Percentiles rank a stretch among this genome's conserved stretches.
Evolutionary conservation across 2,329 filamentous ascomycete species (phyloP).

Genomic region (Blumeria hordei): DNA sequence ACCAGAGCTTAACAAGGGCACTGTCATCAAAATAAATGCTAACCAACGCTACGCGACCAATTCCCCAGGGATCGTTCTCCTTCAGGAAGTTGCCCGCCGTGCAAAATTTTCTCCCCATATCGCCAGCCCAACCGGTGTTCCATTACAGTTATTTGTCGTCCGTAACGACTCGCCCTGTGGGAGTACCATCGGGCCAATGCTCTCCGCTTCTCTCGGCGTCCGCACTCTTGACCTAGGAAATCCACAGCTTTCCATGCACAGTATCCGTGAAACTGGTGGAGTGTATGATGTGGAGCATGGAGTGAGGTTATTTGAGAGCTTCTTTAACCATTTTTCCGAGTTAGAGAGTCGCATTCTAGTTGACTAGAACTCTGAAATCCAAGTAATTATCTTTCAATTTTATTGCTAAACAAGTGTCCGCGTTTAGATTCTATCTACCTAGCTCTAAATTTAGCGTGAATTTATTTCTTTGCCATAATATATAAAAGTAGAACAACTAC

Average conservation of each 20-base stretch:
- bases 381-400: not conserved
- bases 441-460: too few species aligned
- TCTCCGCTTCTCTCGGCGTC: slow-evolving; percentile 64
- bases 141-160: slow-evolving; percentile 86
- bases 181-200: slow-evolving; percentile 93
- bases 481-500: too few species aligned
- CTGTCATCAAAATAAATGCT: slow-evolving; percentile 94
- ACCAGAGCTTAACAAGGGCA: slow-evolving; percentile 88
- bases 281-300: slow-evolving; percentile 66
- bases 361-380: not conserved
- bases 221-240: slow-evolving; percentile 84
- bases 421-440: too few species aligned
- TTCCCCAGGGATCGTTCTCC: slow-evolving; percentile 74
- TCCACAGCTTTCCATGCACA: slow-evolving; percentile 54
- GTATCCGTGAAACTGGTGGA: slow-evolving; percentile 79
- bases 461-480: too few species aligned
- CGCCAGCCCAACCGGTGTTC: slow-evolving; percentile 39
- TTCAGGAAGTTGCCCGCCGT: slow-evolving; percentile 59
- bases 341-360: slow-evolving; percentile 1
- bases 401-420: too few species aligned
- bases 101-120: slow-evolving; percentile 25
- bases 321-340: slow-evolving; percentile 1
- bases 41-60: slow-evolving; percentile 95
- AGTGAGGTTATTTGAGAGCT: slow-evolving; percentile 42
- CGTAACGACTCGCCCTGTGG: slow-evolving; percentile 88